Evolutionary conservation across 768 basidiomycete species (phyloP).

Genomic region (Cystobasidium tubakii): DNA sequence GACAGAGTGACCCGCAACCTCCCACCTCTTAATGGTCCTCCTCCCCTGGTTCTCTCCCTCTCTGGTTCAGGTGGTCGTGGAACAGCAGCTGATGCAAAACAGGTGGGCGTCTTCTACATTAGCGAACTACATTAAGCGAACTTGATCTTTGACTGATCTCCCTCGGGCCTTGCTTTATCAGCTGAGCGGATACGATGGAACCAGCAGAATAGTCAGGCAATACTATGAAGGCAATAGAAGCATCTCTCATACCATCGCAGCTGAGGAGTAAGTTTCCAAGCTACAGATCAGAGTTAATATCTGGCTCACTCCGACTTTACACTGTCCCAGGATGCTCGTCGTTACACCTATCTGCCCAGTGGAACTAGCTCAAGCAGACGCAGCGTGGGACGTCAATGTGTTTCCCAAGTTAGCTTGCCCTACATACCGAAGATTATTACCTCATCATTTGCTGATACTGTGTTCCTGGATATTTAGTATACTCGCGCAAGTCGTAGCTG

Average conservation of each 20-base stretch:
- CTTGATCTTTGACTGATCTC: too few relatives aligned
- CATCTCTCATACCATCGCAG: slow-evolving; percentile 13
- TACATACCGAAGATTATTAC: not conserved
- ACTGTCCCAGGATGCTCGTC: slow-evolving; percentile 11
- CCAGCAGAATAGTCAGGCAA: slow-evolving; percentile 9
- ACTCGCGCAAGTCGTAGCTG: slow-evolving; percentile 20
- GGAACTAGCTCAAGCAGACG: not conserved
- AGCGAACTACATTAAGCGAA: too few relatives aligned
- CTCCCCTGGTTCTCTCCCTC: slow-evolving; percentile 24
- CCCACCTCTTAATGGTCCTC: not conserved
- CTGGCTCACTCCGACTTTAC: too few relatives aligned
- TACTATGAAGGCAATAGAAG: slow-evolving; percentile 18
- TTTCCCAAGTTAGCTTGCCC: not conserved
- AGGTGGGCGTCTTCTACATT: too few relatives aligned
- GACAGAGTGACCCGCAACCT: slow-evolving; percentile 22
- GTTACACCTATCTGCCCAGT: slow-evolving; percentile 29
- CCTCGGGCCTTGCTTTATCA: not conserved
- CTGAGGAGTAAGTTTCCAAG: slow-evolving; percentile 23
- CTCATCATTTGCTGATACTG: too few relatives aligned
- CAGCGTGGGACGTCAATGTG: slow-evolving; percentile 1
- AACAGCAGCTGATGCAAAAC: not conserved
- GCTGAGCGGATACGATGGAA: slow-evolving; percentile 29
- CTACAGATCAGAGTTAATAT: too few relatives aligned
- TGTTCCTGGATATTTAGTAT: slow-evolving; percentile 5
- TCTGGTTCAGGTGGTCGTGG: slow-evolving; percentile 24